Evolutionary conservation across 1,284 basidiomycete genomes (phyloP), one percentile per base, ranked within the genome.

Genomic region (Ceratobasidium sp.): DNA sequence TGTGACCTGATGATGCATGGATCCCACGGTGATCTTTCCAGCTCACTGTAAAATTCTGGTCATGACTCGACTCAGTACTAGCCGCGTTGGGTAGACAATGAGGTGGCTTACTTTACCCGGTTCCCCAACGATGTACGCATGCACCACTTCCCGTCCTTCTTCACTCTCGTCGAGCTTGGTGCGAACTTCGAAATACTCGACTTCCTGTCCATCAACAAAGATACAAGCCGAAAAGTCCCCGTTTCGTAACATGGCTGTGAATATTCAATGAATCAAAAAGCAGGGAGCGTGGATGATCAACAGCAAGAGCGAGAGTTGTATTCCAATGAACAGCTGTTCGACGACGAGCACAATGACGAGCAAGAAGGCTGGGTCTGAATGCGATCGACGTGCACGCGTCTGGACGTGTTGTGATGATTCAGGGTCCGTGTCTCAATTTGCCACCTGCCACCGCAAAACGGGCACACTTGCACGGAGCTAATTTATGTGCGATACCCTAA

Each of bases 11-110:
- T 3, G 58, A 64, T 10, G 25, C 42, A 31, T 64, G 4, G 10
- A 25, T 50, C 32, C 58, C 58, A 25, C 58, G 58, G 29, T 64
- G 58, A 22, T 64, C 58, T 38, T 64, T 64, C 58, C 58, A 64
- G 32, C 45, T 50, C 6, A 64, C 47, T 4, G 58, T 64, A 40
- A 64, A 64, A 35, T 49, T 64, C 58, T 64, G 20, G 20, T 8
- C 15, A 64, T 27, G 27, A 20, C 12, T 34, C 5, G 22, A 42
- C 20, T 27, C 8, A 20, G 5, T 5, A 53, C 7, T 7, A 38
- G 25, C 4, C 27, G 29, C 25, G 42, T 5, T 43, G 49, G 22
- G 17, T 12, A 49, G 15, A 22, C 29, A n/a, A 5, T 3, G 20
- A 15, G 42, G 12, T 2, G 31, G 25, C 47, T 8, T 31, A 64